These are phyloP conservation scores for Castanea mollissima DNA, from an alignment of 306 rosid genomes.

Conservation along the genomic window DNA sequence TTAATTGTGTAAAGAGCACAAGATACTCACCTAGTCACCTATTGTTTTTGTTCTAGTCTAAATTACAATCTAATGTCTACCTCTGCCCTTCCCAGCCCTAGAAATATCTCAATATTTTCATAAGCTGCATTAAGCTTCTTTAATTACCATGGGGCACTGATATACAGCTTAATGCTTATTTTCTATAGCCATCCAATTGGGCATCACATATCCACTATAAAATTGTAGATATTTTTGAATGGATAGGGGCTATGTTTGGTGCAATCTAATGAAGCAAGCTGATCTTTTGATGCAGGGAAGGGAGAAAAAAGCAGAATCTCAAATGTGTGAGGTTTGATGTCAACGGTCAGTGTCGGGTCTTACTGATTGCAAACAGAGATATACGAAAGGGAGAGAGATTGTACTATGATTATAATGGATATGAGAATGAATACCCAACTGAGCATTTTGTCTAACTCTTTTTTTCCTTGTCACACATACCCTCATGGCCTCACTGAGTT, in stretches of 20 bases:
- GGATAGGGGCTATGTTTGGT: background rate
- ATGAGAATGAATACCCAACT: slow-evolving; percentile 90
- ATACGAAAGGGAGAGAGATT: slow-evolving; percentile 88
- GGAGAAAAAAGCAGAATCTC: slow-evolving; percentile 85
- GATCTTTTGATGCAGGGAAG: slow-evolving; percentile 58
- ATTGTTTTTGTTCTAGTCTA: background rate
- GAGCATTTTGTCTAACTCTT: slow-evolving; percentile 63
- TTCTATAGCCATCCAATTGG: background rate
- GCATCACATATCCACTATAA: background rate
- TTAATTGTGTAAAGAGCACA: background rate
- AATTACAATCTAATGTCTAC: background rate
- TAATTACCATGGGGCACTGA: background rate
- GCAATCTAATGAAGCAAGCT: slow-evolving; percentile 7
- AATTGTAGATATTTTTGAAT: background rate
- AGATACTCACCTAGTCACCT: background rate
- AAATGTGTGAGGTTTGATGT: slow-evolving; percentile 81
- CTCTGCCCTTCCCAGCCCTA: background rate
- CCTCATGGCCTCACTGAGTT: background rate
- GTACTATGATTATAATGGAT: slow-evolving; percentile 91
- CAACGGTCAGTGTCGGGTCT: slow-evolving; percentile 73
- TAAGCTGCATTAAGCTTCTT: background rate
- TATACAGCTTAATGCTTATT: background rate
- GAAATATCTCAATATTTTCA: background rate
- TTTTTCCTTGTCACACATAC: background rate
- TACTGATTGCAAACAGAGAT: slow-evolving; percentile 80